Evolutionary conservation across 441 rosid species (phyloP), one percentile per base, ranked within the genome.

Genomic region (Syzygium syzygioides): DNA sequence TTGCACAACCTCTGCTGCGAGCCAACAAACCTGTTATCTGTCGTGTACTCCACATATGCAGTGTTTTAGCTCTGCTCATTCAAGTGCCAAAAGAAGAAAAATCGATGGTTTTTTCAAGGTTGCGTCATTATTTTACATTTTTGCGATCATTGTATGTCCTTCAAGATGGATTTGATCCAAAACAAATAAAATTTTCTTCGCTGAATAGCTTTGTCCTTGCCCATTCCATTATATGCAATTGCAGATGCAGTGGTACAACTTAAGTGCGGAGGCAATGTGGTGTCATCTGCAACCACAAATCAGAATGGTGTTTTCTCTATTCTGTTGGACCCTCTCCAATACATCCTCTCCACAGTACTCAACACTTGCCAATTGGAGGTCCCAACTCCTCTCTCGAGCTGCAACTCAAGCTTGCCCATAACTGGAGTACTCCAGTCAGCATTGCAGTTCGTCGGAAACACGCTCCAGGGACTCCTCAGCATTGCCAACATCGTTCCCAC

Each of bases 191-290:
- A 37, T 23, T 37, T 20, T 37, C 52, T 14, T 6, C 26, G 45
- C 13, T 59, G 32, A 26, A 59, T 86, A 9, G 1, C n/a, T 26
- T 34, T 86, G 34, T 41, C n/a, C 83, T 12, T 37, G 15, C 52
- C 50, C 83, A 76, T 37, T 41, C 41, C 23, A 11, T 83, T 20
- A 1, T 6, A 19, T 50, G 30, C n/a, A 32, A 55, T 88, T 30
- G 53, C 66, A 94, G 95, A 94, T 91, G 95, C 95, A 14, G 3
- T 50, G 53, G 94, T 95, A 89, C 92, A 93, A 79, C 87, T 94
- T 85, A 90, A 86, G 48, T 91, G 94, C 17, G 93, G 94, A 87
- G 92, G 92, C 32, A 91, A 86, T 34, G 89, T 91, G 79, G 90
- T 93, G 3, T 86, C 94, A 2, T 89, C 89, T n/a, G 55, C 93